Conservation (phyloP, 108 stramenopile genomes). For the Nannochloropsis salina region DNA sequence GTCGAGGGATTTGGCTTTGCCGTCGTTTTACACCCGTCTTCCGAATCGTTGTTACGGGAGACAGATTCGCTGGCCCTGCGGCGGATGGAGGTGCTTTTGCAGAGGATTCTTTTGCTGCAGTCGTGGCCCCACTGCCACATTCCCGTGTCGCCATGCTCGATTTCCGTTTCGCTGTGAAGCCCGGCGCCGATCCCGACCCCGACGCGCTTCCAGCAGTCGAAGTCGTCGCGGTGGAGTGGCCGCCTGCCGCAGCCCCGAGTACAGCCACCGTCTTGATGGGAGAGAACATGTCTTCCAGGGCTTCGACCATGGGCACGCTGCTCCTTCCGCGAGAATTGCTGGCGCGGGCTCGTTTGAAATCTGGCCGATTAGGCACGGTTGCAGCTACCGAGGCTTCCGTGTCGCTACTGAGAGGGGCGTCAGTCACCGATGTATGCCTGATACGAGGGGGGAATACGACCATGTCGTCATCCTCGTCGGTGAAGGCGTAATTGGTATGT, state of each 20-base stretch:
- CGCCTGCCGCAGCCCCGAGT: neutral
- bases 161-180: no score
- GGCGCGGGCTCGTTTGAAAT: neutral
- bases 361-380: neutral
- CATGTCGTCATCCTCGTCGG: slow-evolving; percentile 11
- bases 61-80: no score
- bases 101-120: no score
- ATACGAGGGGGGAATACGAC: neutral
- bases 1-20: slow-evolving; percentile 2
- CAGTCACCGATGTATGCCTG: neutral
- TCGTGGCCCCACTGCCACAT: no score
- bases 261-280: neutral
- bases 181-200: no score
- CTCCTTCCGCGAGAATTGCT: slow-evolving; percentile 3
- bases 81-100: no score
- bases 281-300: slow-evolving; percentile 5
- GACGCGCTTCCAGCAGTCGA: no score
- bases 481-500: neutral
- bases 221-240: no score
- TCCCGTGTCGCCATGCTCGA: no score
- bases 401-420: neutral
- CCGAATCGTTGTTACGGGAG: neutral
- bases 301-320: neutral
- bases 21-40: neutral
- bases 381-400: neutral